A percentile compares a stretch with the other conserved stretches of the same genome.
phyloP scores from a whole-genome alignment of 805 yeast genomes.

The Tetrapisispora phaffii region DNA sequence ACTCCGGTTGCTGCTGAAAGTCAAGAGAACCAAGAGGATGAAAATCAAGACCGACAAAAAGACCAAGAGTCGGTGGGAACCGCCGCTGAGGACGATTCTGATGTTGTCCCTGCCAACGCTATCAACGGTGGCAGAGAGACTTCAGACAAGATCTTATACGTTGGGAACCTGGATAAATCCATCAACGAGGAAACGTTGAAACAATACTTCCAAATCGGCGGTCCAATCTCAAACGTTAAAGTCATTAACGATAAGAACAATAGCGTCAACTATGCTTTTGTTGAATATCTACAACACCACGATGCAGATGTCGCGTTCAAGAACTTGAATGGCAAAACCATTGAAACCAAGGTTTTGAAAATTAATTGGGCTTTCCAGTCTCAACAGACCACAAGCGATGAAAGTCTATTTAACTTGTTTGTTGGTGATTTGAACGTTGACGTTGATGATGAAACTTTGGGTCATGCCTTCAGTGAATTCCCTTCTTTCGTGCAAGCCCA shows the following conservation, averaged over 20 bases:
- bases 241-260: constrained; percentile 67
- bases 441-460: constrained; percentile 66
- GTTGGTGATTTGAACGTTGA: constrained; percentile 82
- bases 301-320: constrained; percentile 56
- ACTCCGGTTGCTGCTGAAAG: not conserved
- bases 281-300: constrained; percentile 53
- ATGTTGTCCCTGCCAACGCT: constrained; percentile 54
- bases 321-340: constrained; percentile 46
- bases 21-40: not conserved
- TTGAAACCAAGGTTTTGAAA: constrained; percentile 47
- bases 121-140: constrained; percentile 74
- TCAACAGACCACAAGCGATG: constrained; percentile 49
- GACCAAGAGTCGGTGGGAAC: constrained; percentile 4
- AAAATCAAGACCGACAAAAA: not conserved
- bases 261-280: constrained; percentile 70
- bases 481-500: constrained; percentile 68
- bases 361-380: constrained; percentile 83
- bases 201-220: constrained; percentile 53
- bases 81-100: constrained; percentile 8
- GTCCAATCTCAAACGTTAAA: constrained; percentile 55
- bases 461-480: constrained; percentile 46
- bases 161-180: constrained; percentile 59
- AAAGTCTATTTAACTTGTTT: constrained; percentile 61
- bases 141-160: constrained; percentile 62
- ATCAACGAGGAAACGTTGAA: constrained; percentile 54